Percentiles rank a stretch among this genome's conserved stretches.
phyloP scores from a whole-genome alignment of 108 stramenopile species.

The Cylindrotheca fusiformis region DNA sequence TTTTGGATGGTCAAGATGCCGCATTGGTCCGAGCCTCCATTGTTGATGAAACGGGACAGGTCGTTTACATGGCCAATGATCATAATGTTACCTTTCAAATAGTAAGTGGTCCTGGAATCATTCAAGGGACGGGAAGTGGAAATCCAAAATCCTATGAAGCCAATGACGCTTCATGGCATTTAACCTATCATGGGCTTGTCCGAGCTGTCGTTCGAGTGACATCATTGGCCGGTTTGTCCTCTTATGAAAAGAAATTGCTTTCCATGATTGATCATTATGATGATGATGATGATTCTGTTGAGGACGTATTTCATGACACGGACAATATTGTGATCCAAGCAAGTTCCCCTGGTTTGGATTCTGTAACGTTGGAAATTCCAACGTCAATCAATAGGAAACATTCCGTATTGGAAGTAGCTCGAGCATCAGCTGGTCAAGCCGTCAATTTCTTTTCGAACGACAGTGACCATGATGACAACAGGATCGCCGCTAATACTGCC shows the following conservation, averaged over 20 bases:
- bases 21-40: conserved; percentile 32
- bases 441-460: conserved; percentile 16
- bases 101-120: conserved; percentile 22
- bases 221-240: conserved; percentile 19
- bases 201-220: conserved; percentile 32
- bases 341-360: conserved; percentile 19
- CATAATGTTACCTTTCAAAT: conserved; percentile 25
- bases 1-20: conserved; percentile 39
- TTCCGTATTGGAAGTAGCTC: conserved; percentile 32
- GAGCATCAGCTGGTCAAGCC: conserved; percentile 13
- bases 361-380: conserved; percentile 21
- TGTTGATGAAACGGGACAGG: conserved; percentile 25
- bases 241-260: conserved; percentile 7
- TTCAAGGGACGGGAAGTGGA: conserved; percentile 35
- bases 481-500: no score
- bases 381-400: conserved; percentile 17
- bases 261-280: conserved; percentile 3
- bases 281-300: not conserved
- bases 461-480: no score
- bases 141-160: conserved; percentile 30
- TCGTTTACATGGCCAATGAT: conserved; percentile 21
- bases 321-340: conserved; percentile 34
- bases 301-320: not conserved
- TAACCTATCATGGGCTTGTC: conserved; percentile 35
- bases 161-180: conserved; percentile 15